Evolutionary conservation across 352 stramenopile species (phyloP).

Genomic region (Pythium plurisporium): DNA sequence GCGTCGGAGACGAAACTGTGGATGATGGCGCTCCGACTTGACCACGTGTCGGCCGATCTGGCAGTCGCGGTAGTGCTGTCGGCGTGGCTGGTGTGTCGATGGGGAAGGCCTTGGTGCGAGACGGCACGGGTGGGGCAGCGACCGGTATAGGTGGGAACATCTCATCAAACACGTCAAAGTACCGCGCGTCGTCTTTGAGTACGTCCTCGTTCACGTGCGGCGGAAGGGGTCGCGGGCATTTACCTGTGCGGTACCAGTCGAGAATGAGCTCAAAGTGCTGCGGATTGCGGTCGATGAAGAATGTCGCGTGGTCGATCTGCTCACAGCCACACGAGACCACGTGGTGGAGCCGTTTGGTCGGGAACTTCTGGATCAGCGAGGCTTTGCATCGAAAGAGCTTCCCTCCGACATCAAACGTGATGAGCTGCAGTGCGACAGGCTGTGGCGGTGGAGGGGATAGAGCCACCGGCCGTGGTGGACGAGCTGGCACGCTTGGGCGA

Average conservation of each 20-base stretch:
- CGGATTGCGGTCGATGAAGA: constrained; percentile 74
- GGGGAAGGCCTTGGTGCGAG: neutral
- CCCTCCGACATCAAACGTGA: constrained; percentile 66
- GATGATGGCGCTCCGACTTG: neutral
- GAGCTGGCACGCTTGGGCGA: neutral
- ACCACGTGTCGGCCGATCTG: constrained; percentile 2
- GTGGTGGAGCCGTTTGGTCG: constrained; percentile 53
- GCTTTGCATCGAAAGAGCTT: constrained; percentile 66
- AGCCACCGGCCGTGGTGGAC: neutral
- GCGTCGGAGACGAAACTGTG: neutral
- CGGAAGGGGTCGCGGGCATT: constrained; percentile 27
- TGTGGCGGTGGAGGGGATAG: neutral
- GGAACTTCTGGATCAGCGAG: constrained; percentile 52
- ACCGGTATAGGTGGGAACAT: constrained; percentile 29
- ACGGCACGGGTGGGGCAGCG: neutral
- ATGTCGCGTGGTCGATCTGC: constrained; percentile 35
- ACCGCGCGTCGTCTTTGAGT: constrained; percentile 53
- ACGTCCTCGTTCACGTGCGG: constrained; percentile 38
- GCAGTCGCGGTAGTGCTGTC: constrained; percentile 4
- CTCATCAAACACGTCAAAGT: constrained; percentile 66
- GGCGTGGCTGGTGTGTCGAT: neutral
- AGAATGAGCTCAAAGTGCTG: constrained; percentile 67
- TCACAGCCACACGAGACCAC: constrained; percentile 58
- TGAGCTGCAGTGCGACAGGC: constrained; percentile 16
- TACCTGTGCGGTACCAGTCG: constrained; percentile 70